These are phyloP conservation scores for Anthostomella pinea DNA, from an alignment of 2,329 filamentous ascomycete species.

Conservation along the genomic window DNA sequence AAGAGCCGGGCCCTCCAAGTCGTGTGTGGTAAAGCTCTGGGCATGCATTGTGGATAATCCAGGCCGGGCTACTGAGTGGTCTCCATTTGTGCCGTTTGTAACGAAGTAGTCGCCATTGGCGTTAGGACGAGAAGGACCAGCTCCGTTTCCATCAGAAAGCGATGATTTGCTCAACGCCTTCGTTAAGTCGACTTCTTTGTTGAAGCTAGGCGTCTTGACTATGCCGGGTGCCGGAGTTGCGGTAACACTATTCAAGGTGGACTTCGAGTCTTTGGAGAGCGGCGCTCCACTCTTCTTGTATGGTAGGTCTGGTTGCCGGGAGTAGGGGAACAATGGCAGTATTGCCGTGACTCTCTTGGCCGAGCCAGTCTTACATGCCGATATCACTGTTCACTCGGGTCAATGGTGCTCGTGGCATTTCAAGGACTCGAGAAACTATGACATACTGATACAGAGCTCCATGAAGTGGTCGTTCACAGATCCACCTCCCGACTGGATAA, in stretches of 20 bases:
- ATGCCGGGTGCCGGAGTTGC: conserved; percentile 75
- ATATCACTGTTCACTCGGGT: conserved; percentile 57
- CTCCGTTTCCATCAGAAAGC: conserved; percentile 50
- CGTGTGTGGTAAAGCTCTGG: conserved; percentile 60
- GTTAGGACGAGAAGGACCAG: conserved; percentile 33
- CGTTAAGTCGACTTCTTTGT: conserved; percentile 70
- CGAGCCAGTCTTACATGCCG: conserved; percentile 93
- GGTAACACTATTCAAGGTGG: conserved; percentile 91
- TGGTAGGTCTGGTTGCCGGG: conserved; percentile 89
- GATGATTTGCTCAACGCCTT: conserved; percentile 69
- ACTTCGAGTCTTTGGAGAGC: conserved; percentile 69
- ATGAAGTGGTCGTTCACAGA: conserved; percentile 95
- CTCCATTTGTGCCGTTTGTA: conserved; percentile 9
- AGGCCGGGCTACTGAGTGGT: conserved; percentile 32
- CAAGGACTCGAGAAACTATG: conserved; percentile 1
- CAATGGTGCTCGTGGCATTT: conserved; percentile 7
- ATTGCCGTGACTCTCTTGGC: conserved; percentile 92
- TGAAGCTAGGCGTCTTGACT: conserved; percentile 62
- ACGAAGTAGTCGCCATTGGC: conserved; percentile 25
- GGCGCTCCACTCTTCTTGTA: conserved; percentile 96
- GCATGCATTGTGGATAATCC: conserved; percentile 39
- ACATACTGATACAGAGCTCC: conserved; percentile 79
- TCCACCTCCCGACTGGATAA: conserved; percentile 90
- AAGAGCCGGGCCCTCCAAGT: conserved; percentile 58
- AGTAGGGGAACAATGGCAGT: conserved; percentile 94